These are phyloP conservation scores for Leccinum broughii DNA, from an alignment of 768 basidiomycete genomes.

Conservation along the genomic window DNA sequence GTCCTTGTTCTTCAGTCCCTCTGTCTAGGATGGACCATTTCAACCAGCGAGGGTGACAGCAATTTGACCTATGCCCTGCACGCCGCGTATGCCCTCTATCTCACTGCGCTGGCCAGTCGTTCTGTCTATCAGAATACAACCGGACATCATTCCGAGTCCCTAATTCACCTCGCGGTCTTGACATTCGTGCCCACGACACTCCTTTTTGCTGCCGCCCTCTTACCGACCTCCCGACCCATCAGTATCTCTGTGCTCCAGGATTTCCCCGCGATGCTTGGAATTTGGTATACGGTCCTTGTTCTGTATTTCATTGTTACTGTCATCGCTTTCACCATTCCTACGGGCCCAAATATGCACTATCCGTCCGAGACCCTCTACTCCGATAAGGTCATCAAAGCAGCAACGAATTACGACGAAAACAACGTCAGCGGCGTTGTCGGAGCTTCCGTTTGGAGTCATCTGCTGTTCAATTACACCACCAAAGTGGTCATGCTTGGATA, in stretches of 20 bases:
- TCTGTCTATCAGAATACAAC: conserved; percentile 50
- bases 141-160: conserved; percentile 43
- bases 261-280: conserved; percentile 25
- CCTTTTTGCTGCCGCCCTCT: conserved; percentile 50
- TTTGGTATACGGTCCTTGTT: conserved; percentile 56
- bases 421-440: conserved; percentile 71
- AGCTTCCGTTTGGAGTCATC: conserved; percentile 41
- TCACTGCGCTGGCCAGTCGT: conserved; percentile 49
- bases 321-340: conserved; percentile 54
- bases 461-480: conserved; percentile 89
- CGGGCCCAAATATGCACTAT: conserved; percentile 75
- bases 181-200: conserved; percentile 48
- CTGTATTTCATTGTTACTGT: conserved; percentile 49
- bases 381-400: conserved; percentile 58
- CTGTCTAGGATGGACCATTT: conserved; percentile 51
- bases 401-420: conserved; percentile 62
- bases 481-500: conserved; percentile 86
- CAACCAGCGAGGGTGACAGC: conserved; percentile 27
- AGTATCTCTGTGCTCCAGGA: conserved; percentile 28
- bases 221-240: conserved; percentile 49
- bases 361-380: conserved; percentile 75
- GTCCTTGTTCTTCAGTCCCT: conserved; percentile 53
- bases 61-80: conserved; percentile 46
- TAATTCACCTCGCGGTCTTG: conserved; percentile 62
- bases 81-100: conserved; percentile 57